These are phyloP conservation scores for Crithidia expoeki DNA, from an alignment of 208 protist genomes.

Conservation along the genomic window DNA sequence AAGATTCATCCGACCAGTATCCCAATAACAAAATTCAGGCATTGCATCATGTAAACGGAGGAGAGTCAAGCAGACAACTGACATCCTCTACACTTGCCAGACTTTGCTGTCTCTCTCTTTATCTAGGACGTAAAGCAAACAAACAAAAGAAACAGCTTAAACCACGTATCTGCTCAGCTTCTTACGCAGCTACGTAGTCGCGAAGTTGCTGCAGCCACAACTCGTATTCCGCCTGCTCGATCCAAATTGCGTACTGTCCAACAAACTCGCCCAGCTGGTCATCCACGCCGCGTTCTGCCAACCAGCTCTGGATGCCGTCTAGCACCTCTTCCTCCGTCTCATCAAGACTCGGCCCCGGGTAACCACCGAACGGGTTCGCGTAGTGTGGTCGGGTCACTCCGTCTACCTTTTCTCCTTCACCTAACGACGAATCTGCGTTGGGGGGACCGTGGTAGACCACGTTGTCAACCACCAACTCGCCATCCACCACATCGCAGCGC, in stretches of 20 bases:
- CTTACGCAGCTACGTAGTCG: slow-evolving; percentile 81
- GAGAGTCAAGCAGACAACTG: too few relatives aligned
- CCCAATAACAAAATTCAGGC: neutral
- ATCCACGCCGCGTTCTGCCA: slow-evolving; percentile 82
- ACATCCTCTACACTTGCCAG: too few relatives aligned
- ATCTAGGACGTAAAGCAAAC: neutral
- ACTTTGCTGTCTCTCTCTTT: too few relatives aligned
- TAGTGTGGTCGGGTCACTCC: slow-evolving; percentile 37
- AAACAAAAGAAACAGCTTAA: neutral
- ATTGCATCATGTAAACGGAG: neutral
- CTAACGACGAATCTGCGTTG: neutral
- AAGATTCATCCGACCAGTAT: neutral
- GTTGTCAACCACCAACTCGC: slow-evolving; percentile 75
- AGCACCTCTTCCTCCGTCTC: slow-evolving; percentile 86
- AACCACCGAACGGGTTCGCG: slow-evolving; percentile 74
- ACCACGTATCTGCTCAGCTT: neutral
- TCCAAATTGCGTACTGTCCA: slow-evolving; percentile 77
- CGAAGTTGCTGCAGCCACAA: slow-evolving; percentile 81
- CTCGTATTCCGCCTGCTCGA: slow-evolving; percentile 90
- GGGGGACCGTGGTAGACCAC: slow-evolving; percentile 68
- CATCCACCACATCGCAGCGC: slow-evolving; percentile 80
- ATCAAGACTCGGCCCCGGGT: slow-evolving; percentile 74
- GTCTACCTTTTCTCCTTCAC: neutral
- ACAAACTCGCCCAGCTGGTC: slow-evolving; percentile 86
- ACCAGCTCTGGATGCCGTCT: slow-evolving; percentile 75